Evolutionary conservation across 2,329 filamentous ascomycete species (phyloP).

Genomic region (Nakataea oryzae): DNA sequence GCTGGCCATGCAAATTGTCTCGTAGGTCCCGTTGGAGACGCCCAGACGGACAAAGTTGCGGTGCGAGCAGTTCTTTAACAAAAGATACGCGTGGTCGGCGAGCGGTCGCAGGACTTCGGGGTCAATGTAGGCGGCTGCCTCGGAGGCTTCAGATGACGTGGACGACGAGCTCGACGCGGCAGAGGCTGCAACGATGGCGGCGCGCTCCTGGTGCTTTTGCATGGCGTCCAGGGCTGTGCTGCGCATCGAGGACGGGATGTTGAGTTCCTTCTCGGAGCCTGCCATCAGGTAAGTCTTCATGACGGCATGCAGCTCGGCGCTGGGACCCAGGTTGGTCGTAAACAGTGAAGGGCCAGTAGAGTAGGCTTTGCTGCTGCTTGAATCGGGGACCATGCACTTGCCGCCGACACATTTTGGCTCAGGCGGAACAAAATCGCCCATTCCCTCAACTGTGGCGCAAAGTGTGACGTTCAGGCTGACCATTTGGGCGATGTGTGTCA

Average conservation of each 20-base stretch:
- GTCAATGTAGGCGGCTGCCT: constrained; percentile 16
- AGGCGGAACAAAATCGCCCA: constrained; percentile 4
- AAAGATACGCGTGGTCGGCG: constrained; percentile 33
- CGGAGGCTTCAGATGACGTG: not conserved
- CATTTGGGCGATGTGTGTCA: constrained; percentile 21
- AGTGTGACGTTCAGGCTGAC: constrained; percentile 17
- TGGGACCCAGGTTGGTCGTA: constrained; percentile 10
- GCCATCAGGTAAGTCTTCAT: constrained; percentile 28
- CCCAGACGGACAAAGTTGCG: constrained; percentile 42
- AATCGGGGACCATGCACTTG: not conserved
- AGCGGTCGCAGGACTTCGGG: constrained; percentile 28
- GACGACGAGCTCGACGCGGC: not conserved
- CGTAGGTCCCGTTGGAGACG: constrained; percentile 39
- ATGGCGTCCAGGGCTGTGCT: constrained; percentile 24
- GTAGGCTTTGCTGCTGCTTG: not conserved
- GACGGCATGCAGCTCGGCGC: constrained; percentile 25
- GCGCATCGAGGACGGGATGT: constrained; percentile 31
- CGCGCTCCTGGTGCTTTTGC: constrained; percentile 6
- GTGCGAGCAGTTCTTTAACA: constrained; percentile 36
- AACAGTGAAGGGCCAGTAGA: constrained; percentile 6
- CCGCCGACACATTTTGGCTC: constrained; percentile 1
- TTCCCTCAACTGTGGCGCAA: constrained; percentile 9
- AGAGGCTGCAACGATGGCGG: not conserved
- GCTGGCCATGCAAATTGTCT: constrained; percentile 35
- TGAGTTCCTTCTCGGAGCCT: constrained; percentile 32